A percentile compares a stretch with the other conserved stretches of the same genome.
phyloP scores from a whole-genome alignment of 2,329 filamentous ascomycete species.

The Dryadomyces quercus-mongolicae region DNA sequence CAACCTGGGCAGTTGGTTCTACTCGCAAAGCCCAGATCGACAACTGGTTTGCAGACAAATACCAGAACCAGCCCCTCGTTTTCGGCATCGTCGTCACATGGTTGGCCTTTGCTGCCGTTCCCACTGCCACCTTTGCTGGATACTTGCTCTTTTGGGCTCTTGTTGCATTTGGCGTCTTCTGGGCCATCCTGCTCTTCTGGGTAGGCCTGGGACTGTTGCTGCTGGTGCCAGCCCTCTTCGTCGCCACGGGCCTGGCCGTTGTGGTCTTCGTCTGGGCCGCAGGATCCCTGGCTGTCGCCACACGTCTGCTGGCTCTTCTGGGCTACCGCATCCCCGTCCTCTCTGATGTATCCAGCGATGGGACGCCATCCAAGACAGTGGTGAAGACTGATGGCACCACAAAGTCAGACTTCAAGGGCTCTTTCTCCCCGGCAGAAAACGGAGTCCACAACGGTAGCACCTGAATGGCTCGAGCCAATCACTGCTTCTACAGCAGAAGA shows the following conservation, averaged over 20 bases:
- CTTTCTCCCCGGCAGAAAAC: neutral
- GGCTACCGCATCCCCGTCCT: slow-evolving; percentile 1
- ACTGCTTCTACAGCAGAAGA: too few relatives aligned
- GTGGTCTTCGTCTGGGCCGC: slow-evolving; percentile 8
- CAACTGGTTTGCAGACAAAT: slow-evolving; percentile 1
- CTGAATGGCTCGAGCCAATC: too few relatives aligned
- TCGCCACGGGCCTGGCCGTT: slow-evolving; percentile 6
- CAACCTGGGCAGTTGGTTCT: neutral
- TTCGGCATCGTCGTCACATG: neutral
- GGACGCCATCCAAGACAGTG: neutral
- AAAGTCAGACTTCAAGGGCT: neutral
- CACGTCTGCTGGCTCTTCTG: slow-evolving; percentile 1
- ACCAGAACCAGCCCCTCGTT: neutral
- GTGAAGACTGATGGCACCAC: neutral
- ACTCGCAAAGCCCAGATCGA: neutral
- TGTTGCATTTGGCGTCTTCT: slow-evolving; percentile 8
- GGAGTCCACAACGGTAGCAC: neutral
- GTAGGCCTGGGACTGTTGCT: slow-evolving; percentile 9
- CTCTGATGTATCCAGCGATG: neutral
- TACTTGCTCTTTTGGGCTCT: slow-evolving; percentile 9
- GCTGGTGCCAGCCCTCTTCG: slow-evolving; percentile 9
- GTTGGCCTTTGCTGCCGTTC: neutral
- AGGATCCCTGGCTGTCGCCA: neutral
- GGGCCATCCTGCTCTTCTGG: slow-evolving; percentile 11
- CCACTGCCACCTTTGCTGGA: slow-evolving; percentile 2